Conservation (phyloP, 768 basidiomycete genomes). For the Phallus indusiatus region DNA sequence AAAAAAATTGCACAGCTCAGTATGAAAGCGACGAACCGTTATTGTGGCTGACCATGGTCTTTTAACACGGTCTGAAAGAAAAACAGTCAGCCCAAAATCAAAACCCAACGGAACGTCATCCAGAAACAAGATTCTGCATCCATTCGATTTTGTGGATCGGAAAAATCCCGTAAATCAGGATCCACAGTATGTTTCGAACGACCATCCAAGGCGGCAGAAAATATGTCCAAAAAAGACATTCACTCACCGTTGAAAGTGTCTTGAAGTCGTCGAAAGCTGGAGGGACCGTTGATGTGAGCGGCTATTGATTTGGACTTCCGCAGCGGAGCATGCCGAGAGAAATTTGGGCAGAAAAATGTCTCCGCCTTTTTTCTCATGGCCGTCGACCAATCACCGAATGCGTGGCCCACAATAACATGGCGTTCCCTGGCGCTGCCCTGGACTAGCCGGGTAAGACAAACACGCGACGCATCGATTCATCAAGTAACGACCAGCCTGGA, state of each 20-base stretch:
- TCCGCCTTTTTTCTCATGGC: background rate
- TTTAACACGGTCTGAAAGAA: slow-evolving; percentile 25
- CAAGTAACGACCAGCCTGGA: no score
- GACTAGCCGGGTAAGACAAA: no score
- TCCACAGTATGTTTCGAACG: background rate
- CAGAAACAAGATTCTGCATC: slow-evolving; percentile 15
- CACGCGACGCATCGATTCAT: no score
- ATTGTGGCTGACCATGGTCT: slow-evolving; percentile 67
- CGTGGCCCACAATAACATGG: no score
- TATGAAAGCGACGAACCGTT: slow-evolving; percentile 44
- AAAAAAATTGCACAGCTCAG: background rate
- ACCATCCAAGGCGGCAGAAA: background rate
- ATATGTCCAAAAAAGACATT: background rate
- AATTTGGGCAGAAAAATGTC: background rate
- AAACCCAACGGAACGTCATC: background rate
- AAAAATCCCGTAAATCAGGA: background rate
- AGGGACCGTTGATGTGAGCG: background rate
- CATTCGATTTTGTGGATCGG: background rate
- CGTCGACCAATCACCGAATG: background rate
- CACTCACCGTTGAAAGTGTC: slow-evolving; percentile 6
- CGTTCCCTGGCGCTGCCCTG: no score
- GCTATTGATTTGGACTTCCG: background rate
- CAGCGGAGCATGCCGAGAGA: background rate
- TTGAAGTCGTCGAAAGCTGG: slow-evolving; percentile 9
- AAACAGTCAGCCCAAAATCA: slow-evolving; percentile 3